Conservation (phyloP, 2,329 filamentous ascomycete genomes). For the Bisporella sp. region DNA sequence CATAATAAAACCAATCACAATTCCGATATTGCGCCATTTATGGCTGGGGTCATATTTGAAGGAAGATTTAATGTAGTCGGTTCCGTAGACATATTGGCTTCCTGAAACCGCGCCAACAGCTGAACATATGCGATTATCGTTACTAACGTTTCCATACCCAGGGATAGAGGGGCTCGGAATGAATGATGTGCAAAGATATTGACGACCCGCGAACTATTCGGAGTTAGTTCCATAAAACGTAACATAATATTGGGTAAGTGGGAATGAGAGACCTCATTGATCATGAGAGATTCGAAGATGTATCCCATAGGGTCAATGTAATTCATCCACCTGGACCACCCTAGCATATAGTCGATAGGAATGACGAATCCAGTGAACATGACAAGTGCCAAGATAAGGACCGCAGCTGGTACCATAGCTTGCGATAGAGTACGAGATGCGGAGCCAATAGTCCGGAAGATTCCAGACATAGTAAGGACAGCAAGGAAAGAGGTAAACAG, state of each 20-base stretch:
- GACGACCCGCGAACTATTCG: background rate
- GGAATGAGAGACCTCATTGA: conserved; percentile 63
- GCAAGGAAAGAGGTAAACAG: conserved; percentile 21
- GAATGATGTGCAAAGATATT: conserved; percentile 3
- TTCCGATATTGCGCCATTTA: conserved; percentile 36
- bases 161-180: conserved; percentile 11
- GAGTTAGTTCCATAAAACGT: background rate
- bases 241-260: too few species aligned
- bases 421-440: conserved; percentile 64
- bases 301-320: conserved; percentile 59
- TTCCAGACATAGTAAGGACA: conserved; percentile 62
- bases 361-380: conserved; percentile 35
- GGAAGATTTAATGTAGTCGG: conserved; percentile 45
- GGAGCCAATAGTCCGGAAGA: conserved; percentile 75
- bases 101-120: conserved; percentile 51
- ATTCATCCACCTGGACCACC: conserved; percentile 78
- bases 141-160: conserved; percentile 37
- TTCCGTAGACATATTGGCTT: conserved; percentile 45
- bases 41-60: conserved; percentile 49
- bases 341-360: conserved; percentile 53
- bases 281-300: conserved; percentile 72
- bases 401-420: conserved; percentile 52
- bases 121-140: conserved; percentile 41
- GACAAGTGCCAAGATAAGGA: conserved; percentile 33
- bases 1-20: background rate